These are phyloP conservation scores for Ceratobasidium sp. DNA, from an alignment of 1,284 basidiomycete species.

Conservation along the genomic window DNA sequence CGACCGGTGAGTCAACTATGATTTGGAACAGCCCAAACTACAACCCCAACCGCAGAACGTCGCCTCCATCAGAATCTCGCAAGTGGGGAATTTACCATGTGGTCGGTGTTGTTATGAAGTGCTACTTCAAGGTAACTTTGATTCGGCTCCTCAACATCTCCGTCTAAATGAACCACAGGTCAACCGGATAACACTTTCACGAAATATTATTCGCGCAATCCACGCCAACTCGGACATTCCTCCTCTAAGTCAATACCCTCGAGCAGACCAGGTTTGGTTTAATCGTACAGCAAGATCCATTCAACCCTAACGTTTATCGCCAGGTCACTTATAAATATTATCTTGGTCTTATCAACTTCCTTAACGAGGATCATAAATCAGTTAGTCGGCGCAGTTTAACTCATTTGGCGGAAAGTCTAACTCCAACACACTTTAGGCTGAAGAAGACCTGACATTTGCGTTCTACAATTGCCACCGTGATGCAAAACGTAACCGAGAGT, in stretches of 20 bases:
- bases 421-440: constrained; percentile 60
- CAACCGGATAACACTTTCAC: constrained; percentile 87
- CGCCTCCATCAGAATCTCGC: constrained; percentile 74
- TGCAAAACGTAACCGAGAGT: constrained; percentile 82
- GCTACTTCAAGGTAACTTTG: constrained; percentile 83
- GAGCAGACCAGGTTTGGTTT: constrained; percentile 78
- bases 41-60: constrained; percentile 56
- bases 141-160: constrained; percentile 1
- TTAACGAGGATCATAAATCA: constrained; percentile 89
- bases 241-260: constrained; percentile 74
- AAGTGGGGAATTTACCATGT: constrained; percentile 95
- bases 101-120: constrained; percentile 90
- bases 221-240: constrained; percentile 86
- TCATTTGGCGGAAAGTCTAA: not conserved
- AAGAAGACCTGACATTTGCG: constrained; percentile 80
- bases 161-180: constrained; percentile 60
- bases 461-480: constrained; percentile 78
- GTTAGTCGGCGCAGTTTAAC: constrained; percentile 53
- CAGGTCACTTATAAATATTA: constrained; percentile 93
- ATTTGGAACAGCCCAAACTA: not conserved
- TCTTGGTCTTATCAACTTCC: constrained; percentile 89
- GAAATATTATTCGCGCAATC: constrained; percentile 90
- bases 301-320: constrained; percentile 43
- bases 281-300: constrained; percentile 33
- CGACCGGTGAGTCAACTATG: constrained; percentile 67